phyloP scores from a whole-genome alignment of 1,139 yeast species.

The Hemisphaericaspora xylanilytica region DNA sequence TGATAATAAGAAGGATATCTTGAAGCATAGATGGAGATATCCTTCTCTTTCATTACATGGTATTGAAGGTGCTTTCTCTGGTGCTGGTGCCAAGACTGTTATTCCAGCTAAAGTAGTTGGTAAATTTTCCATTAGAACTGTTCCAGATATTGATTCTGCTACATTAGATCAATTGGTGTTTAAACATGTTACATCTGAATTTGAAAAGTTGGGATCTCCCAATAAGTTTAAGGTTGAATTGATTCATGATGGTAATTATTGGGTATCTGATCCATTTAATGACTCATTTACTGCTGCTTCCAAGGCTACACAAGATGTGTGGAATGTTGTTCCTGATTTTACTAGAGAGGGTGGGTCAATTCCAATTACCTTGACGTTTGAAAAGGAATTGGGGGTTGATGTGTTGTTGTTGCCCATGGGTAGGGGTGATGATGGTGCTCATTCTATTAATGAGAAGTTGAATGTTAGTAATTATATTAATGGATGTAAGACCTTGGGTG shows the following conservation, averaged over 20 bases:
- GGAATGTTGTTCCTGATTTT: conserved; percentile 93
- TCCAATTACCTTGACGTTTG: conserved; percentile 92
- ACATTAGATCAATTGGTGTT: conserved; percentile 77
- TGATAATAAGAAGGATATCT: conserved; percentile 73
- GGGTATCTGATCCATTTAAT: conserved; percentile 94
- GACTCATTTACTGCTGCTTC: conserved; percentile 93
- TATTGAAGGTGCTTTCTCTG: conserved; percentile 94
- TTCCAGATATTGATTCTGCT: conserved; percentile 82
- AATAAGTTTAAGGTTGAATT: conserved; percentile 71
- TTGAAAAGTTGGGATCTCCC: conserved; percentile 68
- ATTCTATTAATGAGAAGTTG: conserved; percentile 93
- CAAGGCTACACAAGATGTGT: conserved; percentile 88
- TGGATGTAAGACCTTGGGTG: conserved; percentile 92
- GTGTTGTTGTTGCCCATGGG: conserved; percentile 95
- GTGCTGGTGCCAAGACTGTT: conserved; percentile 95
- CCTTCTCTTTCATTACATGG: conserved; percentile 97
- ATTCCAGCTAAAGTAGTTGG: conserved; percentile 94
- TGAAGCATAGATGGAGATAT: conserved; percentile 98
- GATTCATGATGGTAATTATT: conserved; percentile 92
- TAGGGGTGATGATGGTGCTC: conserved; percentile 99
- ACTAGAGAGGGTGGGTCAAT: conserved; percentile 99
- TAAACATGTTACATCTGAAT: conserved; percentile 64
- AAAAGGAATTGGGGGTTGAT: conserved; percentile 77
- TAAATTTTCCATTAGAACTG: conserved; percentile 95
- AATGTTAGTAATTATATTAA: conserved; percentile 85